Conservation (phyloP, 257 asterid genomes). For the Petunia axillaris region DNA sequence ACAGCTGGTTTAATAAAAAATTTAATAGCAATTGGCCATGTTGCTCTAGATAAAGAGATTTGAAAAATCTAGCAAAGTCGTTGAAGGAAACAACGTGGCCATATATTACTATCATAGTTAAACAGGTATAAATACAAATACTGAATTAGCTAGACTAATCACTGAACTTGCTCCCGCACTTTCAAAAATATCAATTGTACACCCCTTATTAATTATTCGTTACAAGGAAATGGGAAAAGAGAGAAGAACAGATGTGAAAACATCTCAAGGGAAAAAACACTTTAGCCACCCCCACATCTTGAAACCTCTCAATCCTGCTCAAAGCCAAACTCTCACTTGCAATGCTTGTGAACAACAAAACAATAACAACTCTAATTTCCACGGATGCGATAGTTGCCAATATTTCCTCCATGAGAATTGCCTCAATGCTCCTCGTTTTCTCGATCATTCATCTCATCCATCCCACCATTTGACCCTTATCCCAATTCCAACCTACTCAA, state of each 20-base stretch:
- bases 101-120: background rate
- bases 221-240: background rate
- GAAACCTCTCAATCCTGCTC: conserved; percentile 26
- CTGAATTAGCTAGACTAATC: background rate
- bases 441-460: conserved; percentile 57
- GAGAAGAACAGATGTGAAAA: background rate
- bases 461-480: conserved; percentile 49
- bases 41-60: background rate
- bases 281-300: conserved; percentile 61
- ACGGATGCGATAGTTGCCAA: conserved; percentile 43
- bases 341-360: conserved; percentile 49
- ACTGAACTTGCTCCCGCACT: background rate
- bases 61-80: background rate
- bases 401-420: conserved; percentile 54
- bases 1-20: background rate
- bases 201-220: background rate
- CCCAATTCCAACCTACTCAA: conserved; percentile 47
- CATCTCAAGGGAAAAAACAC: conserved; percentile 34
- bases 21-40: background rate
- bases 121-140: background rate
- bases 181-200: too few relatives aligned
- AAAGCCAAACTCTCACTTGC: conserved; percentile 43
- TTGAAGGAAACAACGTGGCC: background rate
- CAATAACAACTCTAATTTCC: conserved; percentile 30
- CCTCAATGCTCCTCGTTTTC: conserved; percentile 53